Conservation (phyloP, 2,329 filamentous ascomycete genomes). For the Alternaria gaisen region DNA sequence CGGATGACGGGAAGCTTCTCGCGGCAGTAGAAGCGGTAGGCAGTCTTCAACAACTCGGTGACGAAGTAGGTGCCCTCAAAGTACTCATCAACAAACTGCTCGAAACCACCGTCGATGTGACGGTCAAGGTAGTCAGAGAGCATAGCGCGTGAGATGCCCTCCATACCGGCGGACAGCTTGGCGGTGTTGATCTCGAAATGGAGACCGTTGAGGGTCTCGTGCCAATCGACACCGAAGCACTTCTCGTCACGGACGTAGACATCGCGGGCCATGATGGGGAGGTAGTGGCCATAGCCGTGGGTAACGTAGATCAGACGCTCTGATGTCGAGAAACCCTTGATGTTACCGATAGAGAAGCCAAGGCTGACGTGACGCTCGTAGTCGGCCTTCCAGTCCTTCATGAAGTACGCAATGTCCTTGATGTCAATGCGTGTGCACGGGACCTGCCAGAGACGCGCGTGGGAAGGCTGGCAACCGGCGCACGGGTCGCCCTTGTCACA, state of each 20-base stretch:
- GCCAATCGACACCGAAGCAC: slow-evolving; percentile 94
- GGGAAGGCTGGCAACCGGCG: slow-evolving; percentile 92
- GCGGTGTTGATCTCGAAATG: slow-evolving; percentile 89
- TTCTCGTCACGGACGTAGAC: slow-evolving; percentile 91
- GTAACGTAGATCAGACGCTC: slow-evolving; percentile 86
- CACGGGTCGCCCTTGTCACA: slow-evolving; percentile 98
- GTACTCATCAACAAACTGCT: slow-evolving; percentile 93
- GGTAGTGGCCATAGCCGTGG: slow-evolving; percentile 91
- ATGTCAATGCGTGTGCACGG: slow-evolving; percentile 98
- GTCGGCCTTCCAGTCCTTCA: slow-evolving; percentile 99
- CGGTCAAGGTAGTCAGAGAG: slow-evolving; percentile 93
- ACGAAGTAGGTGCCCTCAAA: slow-evolving; percentile 96
- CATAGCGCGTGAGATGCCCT: slow-evolving; percentile 81
- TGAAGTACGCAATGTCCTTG: slow-evolving; percentile 97
- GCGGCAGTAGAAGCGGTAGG: slow-evolving; percentile 90
- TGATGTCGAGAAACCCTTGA: slow-evolving; percentile 78
- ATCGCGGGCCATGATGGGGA: slow-evolving; percentile 92
- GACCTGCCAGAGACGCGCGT: slow-evolving; percentile 95
- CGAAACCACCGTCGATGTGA: slow-evolving; percentile 90
- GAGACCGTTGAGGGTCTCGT: slow-evolving; percentile 79
- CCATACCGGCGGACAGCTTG: slow-evolving; percentile 86
- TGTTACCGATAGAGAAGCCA: slow-evolving; percentile 91
- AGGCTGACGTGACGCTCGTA: slow-evolving; percentile 89
- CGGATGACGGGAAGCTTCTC: slow-evolving; percentile 89
- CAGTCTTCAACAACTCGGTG: slow-evolving; percentile 95